These are phyloP conservation scores for Rhodofomes roseus DNA, from an alignment of 1,284 basidiomycete species.

Conservation along the genomic window DNA sequence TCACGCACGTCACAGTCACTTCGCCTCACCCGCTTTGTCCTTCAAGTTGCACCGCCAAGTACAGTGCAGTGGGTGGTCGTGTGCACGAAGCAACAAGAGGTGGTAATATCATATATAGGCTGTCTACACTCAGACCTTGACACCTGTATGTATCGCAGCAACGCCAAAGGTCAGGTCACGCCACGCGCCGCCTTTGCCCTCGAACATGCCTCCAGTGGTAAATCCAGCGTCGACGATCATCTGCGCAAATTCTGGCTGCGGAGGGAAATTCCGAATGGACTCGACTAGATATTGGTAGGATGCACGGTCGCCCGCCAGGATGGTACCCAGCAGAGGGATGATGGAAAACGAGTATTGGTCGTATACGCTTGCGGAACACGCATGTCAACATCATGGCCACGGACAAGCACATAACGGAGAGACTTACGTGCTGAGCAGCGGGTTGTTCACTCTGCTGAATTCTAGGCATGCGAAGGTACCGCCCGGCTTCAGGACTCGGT, in stretches of 20 bases:
- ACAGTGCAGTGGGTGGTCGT: no score
- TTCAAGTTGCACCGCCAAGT: background rate
- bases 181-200: conserved; percentile 88
- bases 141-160: conserved; percentile 81
- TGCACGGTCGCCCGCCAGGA: conserved; percentile 92
- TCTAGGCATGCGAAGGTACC: conserved; percentile 96
- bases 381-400: background rate
- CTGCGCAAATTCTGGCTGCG: conserved; percentile 85
- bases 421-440: conserved; percentile 80
- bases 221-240: conserved; percentile 91
- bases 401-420: background rate
- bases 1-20: conserved; percentile 1
- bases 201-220: conserved; percentile 62
- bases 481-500: conserved; percentile 95
- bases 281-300: conserved; percentile 99
- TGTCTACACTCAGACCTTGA: conserved; percentile 55
- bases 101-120: no score
- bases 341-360: conserved; percentile 96
- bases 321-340: conserved; percentile 92
- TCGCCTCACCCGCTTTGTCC: background rate
- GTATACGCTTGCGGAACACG: conserved; percentile 65
- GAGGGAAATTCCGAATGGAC: conserved; percentile 93
- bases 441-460: conserved; percentile 93
- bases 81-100: no score
- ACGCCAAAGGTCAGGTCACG: conserved; percentile 84